Evolutionary conservation across 23 red algal species (phyloP).

Genomic region (Rhodosorus marinus): DNA sequence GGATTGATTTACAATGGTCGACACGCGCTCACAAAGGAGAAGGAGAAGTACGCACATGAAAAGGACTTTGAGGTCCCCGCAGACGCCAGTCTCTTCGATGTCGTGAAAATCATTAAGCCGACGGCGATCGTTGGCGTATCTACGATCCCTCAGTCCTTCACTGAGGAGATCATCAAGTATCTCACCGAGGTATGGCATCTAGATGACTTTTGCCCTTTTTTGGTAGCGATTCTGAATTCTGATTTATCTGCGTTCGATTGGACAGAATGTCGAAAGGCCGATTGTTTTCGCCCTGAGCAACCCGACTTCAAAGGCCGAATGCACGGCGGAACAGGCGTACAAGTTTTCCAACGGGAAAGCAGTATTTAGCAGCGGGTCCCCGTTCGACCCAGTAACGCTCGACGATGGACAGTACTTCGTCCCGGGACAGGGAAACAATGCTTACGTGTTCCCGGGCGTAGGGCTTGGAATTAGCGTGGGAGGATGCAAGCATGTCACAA

Average conservation of each 20-base stretch:
- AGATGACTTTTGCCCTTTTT: too few relatives aligned
- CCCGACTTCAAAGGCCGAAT: conserved; percentile 78
- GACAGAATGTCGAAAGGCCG: conserved; percentile 15
- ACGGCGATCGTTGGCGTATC: conserved; percentile 74
- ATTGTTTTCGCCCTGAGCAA: conserved; percentile 86
- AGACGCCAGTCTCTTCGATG: conserved; percentile 12
- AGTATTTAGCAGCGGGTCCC: conserved; percentile 65
- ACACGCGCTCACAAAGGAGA: conserved; percentile 19
- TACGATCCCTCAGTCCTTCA: conserved; percentile 61
- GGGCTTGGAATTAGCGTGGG: conserved; percentile 45
- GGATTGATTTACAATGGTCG: conserved; percentile 54
- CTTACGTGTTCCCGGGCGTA: conserved; percentile 79
- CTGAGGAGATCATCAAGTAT: conserved; percentile 23
- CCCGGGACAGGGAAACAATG: conserved; percentile 84
- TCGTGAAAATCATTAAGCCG: conserved; percentile 43
- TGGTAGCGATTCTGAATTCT: too few relatives aligned
- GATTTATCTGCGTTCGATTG: too few relatives aligned
- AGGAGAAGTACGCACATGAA: conserved; percentile 29
- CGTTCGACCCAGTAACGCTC: conserved; percentile 61
- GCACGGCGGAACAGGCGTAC: conserved; percentile 73
- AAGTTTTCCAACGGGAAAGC: conserved; percentile 43
- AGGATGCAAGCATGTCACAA: conserved; percentile 32
- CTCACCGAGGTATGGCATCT: too few relatives aligned
- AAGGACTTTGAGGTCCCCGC: neutral
- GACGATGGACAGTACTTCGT: conserved; percentile 15